Conservation (phyloP, 1,284 basidiomycete species). For the Ceratorhiza oryzae-sativae region DNA sequence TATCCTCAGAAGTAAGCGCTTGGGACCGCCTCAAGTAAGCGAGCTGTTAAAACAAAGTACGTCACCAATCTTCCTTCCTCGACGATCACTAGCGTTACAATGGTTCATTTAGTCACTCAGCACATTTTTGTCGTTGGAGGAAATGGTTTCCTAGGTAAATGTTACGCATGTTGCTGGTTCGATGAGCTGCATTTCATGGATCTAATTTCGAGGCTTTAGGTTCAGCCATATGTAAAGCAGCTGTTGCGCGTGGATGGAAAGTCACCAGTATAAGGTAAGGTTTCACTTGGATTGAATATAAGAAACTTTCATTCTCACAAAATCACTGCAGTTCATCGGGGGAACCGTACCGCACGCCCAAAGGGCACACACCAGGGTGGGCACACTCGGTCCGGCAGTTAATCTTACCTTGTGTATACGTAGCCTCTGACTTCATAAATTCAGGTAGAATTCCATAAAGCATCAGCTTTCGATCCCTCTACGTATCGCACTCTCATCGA, state of each 20-base stretch:
- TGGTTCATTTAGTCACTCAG: constrained; percentile 49
- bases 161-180: constrained; percentile 43
- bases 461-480: constrained; percentile 77
- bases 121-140: constrained; percentile 89
- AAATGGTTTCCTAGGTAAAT: constrained; percentile 92
- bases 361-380: constrained; percentile 91
- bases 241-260: constrained; percentile 81
- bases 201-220: constrained; percentile 62
- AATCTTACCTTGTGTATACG: constrained; percentile 28
- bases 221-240: constrained; percentile 88
- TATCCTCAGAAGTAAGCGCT: no score
- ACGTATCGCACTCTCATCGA: constrained; percentile 75
- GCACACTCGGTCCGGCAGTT: constrained; percentile 63
- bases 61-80: not conserved
- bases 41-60: no score
- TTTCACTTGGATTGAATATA: not conserved
- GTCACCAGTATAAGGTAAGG: constrained; percentile 88
- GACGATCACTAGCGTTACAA: not conserved
- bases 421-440: constrained; percentile 29
- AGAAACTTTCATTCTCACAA: not conserved
- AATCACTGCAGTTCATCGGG: constrained; percentile 70
- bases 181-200: not conserved
- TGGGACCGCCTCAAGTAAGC: no score
- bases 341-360: constrained; percentile 81
- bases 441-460: constrained; percentile 84